Conservation (phyloP, 768 basidiomycete genomes). For the Boletus tomentosulus region DNA sequence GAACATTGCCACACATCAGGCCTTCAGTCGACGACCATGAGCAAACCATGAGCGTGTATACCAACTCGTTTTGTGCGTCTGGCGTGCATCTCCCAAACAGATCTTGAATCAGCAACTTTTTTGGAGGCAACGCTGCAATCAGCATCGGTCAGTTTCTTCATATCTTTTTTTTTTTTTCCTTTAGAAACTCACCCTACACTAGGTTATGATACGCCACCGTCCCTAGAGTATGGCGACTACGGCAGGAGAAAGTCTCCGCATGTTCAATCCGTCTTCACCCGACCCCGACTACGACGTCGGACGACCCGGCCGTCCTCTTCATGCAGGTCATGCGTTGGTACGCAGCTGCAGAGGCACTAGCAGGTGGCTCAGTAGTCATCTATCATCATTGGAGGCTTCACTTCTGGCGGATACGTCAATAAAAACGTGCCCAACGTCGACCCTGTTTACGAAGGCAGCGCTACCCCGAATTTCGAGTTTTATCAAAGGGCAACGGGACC, state of each 20-base stretch:
- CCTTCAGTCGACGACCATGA: conserved; percentile 1
- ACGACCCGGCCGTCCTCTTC: conserved; percentile 37
- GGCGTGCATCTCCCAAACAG: conserved; percentile 80
- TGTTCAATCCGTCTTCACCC: conserved; percentile 67
- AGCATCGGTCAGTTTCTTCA: conserved; percentile 34
- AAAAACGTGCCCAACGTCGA: conserved; percentile 63
- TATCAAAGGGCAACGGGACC: conserved; percentile 50
- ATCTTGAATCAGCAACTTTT: conserved; percentile 50
- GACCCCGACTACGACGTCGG: conserved; percentile 36
- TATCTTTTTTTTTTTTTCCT: too few relatives aligned
- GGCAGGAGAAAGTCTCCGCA: conserved; percentile 78
- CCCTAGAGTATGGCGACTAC: conserved; percentile 59
- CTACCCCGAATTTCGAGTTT: conserved; percentile 80
- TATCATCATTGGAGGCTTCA: conserved; percentile 72
- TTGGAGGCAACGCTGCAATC: conserved; percentile 74
- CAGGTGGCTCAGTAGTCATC: conserved; percentile 61
- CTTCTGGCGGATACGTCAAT: conserved; percentile 73
- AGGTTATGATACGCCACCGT: too few relatives aligned
- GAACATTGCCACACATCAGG: conserved; percentile 18
- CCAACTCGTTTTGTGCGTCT: conserved; percentile 75
- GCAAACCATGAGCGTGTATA: conserved; percentile 37
- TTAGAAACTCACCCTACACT: too few relatives aligned
- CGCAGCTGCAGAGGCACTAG: conserved; percentile 62
- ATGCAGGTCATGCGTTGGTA: conserved; percentile 75
- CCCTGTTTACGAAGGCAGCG: conserved; percentile 54